These are phyloP conservation scores for Rutstroemia sp. DNA, from an alignment of 2,329 filamentous ascomycete genomes.

Conservation along the genomic window DNA sequence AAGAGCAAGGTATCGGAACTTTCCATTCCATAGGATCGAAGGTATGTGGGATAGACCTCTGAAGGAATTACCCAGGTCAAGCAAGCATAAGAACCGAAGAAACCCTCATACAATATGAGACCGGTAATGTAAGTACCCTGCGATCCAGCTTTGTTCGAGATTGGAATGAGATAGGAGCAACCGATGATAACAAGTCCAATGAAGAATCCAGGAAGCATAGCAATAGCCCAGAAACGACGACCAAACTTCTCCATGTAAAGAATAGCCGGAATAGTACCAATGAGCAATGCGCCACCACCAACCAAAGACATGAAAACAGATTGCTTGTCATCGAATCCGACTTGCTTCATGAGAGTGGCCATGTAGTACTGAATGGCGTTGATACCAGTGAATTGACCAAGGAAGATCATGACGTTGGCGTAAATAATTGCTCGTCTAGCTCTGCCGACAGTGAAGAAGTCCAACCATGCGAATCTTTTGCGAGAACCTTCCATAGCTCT, in stretches of 20 bases:
- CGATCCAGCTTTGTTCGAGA: slow-evolving; percentile 39
- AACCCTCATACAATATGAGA: slow-evolving; percentile 60
- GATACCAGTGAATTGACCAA: slow-evolving; percentile 64
- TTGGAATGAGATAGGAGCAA: slow-evolving; percentile 49
- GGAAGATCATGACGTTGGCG: slow-evolving; percentile 62
- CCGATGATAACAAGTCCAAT: slow-evolving; percentile 61
- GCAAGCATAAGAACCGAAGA: slow-evolving; percentile 60
- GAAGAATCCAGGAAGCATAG: slow-evolving; percentile 66
- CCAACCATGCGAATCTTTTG: slow-evolving; percentile 59
- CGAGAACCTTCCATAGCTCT: slow-evolving; percentile 40
- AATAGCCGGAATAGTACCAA: slow-evolving; percentile 62
- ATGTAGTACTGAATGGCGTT: slow-evolving; percentile 70
- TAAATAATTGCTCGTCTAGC: slow-evolving; percentile 60
- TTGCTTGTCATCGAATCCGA: slow-evolving; percentile 56
- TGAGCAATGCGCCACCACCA: slow-evolving; percentile 57
- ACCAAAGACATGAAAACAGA: slow-evolving; percentile 70
- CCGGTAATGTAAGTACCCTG: slow-evolving; percentile 59
- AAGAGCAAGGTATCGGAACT: slow-evolving; percentile 61
- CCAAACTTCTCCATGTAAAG: slow-evolving; percentile 67
- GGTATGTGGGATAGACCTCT: slow-evolving; percentile 66
- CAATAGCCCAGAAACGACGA: slow-evolving; percentile 67
- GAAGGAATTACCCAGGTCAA: slow-evolving; percentile 60
- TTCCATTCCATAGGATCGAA: slow-evolving; percentile 67
- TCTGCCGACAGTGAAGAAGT: slow-evolving; percentile 64
- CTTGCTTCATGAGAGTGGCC: slow-evolving; percentile 57